Evolutionary conservation across 2,329 filamentous ascomycete genomes (phyloP), one percentile per base, ranked within the genome.

Genomic region (Acarospora socialis): DNA sequence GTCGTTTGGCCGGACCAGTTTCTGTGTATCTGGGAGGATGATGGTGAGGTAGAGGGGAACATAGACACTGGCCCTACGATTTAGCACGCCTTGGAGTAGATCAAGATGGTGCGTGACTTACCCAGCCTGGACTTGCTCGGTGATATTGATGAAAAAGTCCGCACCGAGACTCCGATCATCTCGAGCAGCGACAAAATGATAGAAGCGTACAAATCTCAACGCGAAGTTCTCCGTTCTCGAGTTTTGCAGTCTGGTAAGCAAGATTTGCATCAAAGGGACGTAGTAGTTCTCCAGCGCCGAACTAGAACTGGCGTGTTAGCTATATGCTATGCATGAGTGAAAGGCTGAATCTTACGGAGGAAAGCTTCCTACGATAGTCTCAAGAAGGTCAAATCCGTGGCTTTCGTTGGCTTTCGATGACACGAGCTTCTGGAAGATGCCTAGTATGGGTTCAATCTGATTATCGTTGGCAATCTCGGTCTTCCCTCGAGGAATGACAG

Each of bases 391-490:
- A 48, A 95, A 93, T 1, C 77, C 82, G 48, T 86, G 77, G 13
- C 72, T 65, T 52, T 98, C 90, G 29, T 86, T 86, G 38, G 78
- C 76, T 58, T 90, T 93, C 43, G 71, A 75, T 3, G 70, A 68
- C 24, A 94, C 65, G 7, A 98, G 69, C 48, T 82, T 86, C 54
- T 95, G 87, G 66, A 95, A 98, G 41, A 98, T 90, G 35, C 84
- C 82, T n/a, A 98, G 67, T 29, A 95, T 74, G 3, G 81, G 74
- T 51, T 92, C 82, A 23, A 94, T 56, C 54, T 94, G 83, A 45
- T 86, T 80, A 48, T 80, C 76, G 15, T 73, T 68, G 12, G 81
- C 61, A 44, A 98, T 84, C 25, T 73, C 68, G 35, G 74, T 63
- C 3, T 77, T 68, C 16, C 78, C 80, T 43, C 81, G 77, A 10